Evolutionary conservation across 495 filamentous ascomycete genomes (phyloP), one percentile per base, ranked within the genome.

Genomic region (Penicillium dipodomyicola): DNA sequence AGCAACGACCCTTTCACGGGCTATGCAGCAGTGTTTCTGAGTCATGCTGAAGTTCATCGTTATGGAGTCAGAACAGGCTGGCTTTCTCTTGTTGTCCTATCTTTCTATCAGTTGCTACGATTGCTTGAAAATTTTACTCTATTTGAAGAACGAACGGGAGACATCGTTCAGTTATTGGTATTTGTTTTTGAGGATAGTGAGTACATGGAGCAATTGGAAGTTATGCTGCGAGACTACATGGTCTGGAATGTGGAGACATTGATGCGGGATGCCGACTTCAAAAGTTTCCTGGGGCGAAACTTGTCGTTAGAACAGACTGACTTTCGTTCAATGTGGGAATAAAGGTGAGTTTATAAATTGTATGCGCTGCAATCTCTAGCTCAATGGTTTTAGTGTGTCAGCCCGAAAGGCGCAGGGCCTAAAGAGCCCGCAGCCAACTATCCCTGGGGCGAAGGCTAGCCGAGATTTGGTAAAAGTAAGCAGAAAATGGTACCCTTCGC

Each of bases 181-280:
- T 75, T 72, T 57, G 53, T 64, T 15, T 75, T 72, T 53, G 56
- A 45, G 47, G 70, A 74, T 37, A 70, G 67, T 25, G 37, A 56
- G 54, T 43, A 56, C 23, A 55, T 61, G 17, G 53, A 57, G 19
- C 47, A 66, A 35, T 59, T 74, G 27, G 61, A 67, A 47, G 52
- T 54, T n/a, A 12, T 52, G 37, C 39, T 52, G 4, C n/a, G 37
- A 52, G 49, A 52, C 25, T 52, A 52, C 25, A 27, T 43, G 2
- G 49, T 52, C 12, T 52, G 37, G 37, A 52, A 52, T 52, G 32
- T 42, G 37, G 49, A 42, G 37, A 42, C 27, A 43, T 30, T 52
- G 20, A 52, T 30, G n/a, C 49, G 15, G 37, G 19, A 52, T 40
- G 22, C 32, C 37, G 33, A 52, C 20, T 52, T 43, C n/a, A 25